Conservation (phyloP, 2,329 filamentous ascomycete species). For the Akanthomyces muscarius region DNA sequence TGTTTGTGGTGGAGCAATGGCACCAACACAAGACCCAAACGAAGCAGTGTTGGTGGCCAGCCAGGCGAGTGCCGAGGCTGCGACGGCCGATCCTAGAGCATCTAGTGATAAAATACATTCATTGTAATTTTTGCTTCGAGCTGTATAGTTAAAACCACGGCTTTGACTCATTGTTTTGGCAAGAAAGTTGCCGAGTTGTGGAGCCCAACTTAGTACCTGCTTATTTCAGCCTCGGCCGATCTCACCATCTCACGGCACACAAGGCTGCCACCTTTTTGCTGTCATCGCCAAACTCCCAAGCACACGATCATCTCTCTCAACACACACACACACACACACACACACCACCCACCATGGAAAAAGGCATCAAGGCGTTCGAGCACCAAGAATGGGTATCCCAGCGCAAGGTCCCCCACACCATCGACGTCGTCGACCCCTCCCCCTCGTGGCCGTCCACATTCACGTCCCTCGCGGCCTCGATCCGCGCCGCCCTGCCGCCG, state of each 20-base stretch:
- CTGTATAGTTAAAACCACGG: no score
- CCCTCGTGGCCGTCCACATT: constrained; percentile 29
- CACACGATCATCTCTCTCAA: neutral
- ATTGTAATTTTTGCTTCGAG: no score
- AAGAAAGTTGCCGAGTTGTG: neutral
- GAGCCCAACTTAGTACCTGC: neutral
- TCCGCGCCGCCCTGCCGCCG: constrained; percentile 26
- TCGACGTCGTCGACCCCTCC: constrained; percentile 28
- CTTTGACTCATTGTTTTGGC: neutral
- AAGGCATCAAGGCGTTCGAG: constrained; percentile 9
- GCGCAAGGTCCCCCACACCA: constrained; percentile 19
- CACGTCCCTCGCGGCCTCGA: constrained; percentile 24
- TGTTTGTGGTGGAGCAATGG: no score
- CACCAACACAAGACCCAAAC: no score
- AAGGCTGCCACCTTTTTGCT: neutral
- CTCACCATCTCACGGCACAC: neutral
- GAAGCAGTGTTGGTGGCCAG: no score
- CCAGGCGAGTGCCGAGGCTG: no score
- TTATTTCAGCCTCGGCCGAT: neutral
- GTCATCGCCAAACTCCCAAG: neutral
- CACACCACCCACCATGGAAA: neutral
- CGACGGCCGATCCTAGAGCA: no score
- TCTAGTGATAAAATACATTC: no score
- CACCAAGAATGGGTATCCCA: constrained; percentile 16
- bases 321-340: neutral